Evolutionary conservation across 345 rosid species (phyloP).

Genomic region (Syzygium jambos): DNA sequence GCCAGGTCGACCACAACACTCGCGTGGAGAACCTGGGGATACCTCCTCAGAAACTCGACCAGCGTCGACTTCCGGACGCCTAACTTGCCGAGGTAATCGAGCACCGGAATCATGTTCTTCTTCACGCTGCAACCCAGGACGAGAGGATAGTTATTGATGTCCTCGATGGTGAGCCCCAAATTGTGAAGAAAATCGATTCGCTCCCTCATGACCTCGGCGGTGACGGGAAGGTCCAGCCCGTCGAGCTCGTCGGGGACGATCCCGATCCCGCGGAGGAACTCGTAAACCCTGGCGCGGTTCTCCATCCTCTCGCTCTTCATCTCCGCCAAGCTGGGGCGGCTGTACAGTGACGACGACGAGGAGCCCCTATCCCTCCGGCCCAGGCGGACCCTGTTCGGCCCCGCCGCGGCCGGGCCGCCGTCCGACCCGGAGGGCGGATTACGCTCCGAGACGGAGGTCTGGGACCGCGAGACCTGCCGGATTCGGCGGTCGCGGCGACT

Average conservation of each 20-base stretch:
- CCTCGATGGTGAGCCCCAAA: conserved; percentile 69
- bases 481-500: background rate
- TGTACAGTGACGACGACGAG: conserved; percentile 37
- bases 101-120: conserved; percentile 92
- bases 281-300: conserved; percentile 70
- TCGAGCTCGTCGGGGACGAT: conserved; percentile 67
- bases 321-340: conserved; percentile 57
- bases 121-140: conserved; percentile 96
- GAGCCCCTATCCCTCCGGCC: background rate
- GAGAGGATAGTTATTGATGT: conserved; percentile 81
- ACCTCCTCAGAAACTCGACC: conserved; percentile 65
- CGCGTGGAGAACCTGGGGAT: conserved; percentile 54
- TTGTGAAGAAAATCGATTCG: conserved; percentile 78
- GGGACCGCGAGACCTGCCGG: background rate
- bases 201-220: conserved; percentile 71
- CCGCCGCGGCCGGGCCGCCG: background rate
- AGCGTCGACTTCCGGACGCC: conserved; percentile 84
- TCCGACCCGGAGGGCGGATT: background rate
- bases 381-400: background rate
- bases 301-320: conserved; percentile 65
- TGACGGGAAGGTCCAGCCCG: conserved; percentile 89
- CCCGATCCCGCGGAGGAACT: conserved; percentile 57
- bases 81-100: conserved; percentile 86
- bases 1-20: conserved; percentile 71
- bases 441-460: background rate